Evolutionary conservation across 352 stramenopile species (phyloP).

Genomic region (Phytophthora macrochlamydospora): DNA sequence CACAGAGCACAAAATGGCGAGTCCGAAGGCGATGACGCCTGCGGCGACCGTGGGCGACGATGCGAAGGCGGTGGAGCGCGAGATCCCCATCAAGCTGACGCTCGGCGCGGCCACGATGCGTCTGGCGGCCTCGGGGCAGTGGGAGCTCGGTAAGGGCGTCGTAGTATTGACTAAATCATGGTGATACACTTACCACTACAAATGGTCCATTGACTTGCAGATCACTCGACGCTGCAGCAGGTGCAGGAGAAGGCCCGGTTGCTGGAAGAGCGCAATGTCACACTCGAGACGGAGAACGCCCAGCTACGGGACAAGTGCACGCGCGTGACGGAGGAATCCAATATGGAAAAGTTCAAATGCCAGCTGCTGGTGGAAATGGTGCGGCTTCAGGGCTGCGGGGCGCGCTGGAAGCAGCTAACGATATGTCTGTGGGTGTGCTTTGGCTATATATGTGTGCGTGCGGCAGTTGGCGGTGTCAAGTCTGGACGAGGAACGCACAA

Average conservation of each 20-base stretch:
- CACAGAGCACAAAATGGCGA: slow-evolving; percentile 11
- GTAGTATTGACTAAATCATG: neutral
- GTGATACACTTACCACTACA: slow-evolving; percentile 6
- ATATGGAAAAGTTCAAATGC: slow-evolving; percentile 91
- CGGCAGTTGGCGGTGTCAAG: slow-evolving; percentile 78
- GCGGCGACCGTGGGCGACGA: slow-evolving; percentile 12
- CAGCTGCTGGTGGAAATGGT: slow-evolving; percentile 89
- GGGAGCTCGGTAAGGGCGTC: slow-evolving; percentile 61
- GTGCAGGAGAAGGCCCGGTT: slow-evolving; percentile 32
- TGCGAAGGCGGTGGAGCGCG: slow-evolving; percentile 29
- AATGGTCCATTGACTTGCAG: slow-evolving; percentile 24
- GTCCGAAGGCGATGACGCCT: slow-evolving; percentile 4
- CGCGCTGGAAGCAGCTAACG: neutral
- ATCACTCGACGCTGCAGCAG: slow-evolving; percentile 61
- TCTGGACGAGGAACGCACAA: slow-evolving; percentile 79
- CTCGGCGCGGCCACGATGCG: slow-evolving; percentile 59
- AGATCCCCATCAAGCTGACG: slow-evolving; percentile 71
- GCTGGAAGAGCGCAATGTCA: slow-evolving; percentile 50
- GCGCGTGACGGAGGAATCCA: slow-evolving; percentile 77
- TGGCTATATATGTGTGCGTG: neutral
- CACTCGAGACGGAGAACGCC: slow-evolving; percentile 66
- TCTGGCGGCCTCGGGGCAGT: slow-evolving; percentile 50
- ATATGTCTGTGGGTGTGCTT: neutral
- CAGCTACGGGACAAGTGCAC: slow-evolving; percentile 59
- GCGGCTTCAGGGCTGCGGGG: neutral